Evolutionary conservation across 2,329 filamentous ascomycete species (phyloP).

Genomic region (Atkinsonella texensis): DNA sequence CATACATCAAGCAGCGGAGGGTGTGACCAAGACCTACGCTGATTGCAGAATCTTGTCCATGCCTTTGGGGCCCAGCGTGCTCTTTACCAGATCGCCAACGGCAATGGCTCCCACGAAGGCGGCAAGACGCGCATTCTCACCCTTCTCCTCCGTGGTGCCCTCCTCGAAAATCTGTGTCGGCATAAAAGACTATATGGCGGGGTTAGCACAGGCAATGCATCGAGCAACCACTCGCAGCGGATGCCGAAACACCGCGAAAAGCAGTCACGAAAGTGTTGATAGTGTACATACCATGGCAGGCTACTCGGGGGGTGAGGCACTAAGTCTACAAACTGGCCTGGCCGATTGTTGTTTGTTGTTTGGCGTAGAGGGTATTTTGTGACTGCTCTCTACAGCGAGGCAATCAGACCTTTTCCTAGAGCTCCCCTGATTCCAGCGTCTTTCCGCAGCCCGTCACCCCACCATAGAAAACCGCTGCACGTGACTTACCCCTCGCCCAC

Average conservation of each 20-base stretch:
- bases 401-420: conserved; percentile 15
- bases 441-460: conserved; percentile 4
- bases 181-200: conserved; percentile 47
- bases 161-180: conserved; percentile 97
- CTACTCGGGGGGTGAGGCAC: conserved; percentile 2
- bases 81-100: conserved; percentile 94
- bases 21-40: conserved; percentile 48
- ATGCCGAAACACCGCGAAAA: background rate
- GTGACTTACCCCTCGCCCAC: conserved; percentile 28
- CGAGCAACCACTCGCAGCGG: background rate
- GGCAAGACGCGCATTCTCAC: conserved; percentile 96
- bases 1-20: background rate
- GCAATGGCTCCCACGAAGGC: conserved; percentile 97
- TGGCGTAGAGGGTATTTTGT: conserved; percentile 3
- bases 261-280: background rate
- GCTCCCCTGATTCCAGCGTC: conserved; percentile 8
- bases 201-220: conserved; percentile 10
- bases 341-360: conserved; percentile 6
- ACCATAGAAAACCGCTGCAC: conserved; percentile 14
- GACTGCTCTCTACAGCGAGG: conserved; percentile 11
- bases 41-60: conserved; percentile 99
- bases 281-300: conserved; percentile 1
- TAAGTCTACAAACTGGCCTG: conserved; percentile 1
- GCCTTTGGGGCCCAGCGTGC: conserved; percentile 90
- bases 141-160: conserved; percentile 94